Base-by-base conservation (phyloP, 1,284 basidiomycete genomes). In the Cronartium ribicola region DNA sequence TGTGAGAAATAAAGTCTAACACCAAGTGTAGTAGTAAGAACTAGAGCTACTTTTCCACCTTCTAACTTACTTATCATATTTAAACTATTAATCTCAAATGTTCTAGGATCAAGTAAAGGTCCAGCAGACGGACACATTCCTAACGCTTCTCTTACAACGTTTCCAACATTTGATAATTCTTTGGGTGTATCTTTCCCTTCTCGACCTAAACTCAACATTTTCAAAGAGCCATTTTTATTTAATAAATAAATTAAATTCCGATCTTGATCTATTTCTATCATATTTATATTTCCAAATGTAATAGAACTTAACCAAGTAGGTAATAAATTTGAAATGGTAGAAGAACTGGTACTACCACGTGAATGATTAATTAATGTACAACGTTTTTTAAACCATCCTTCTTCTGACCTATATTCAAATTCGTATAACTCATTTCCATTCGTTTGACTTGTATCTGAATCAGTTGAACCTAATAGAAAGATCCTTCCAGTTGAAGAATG, bases 371-470 rank as follows among this genome's bases (percentile, higher is more conserved):
- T 85, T 72, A 95, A 83, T 78, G 90, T 88, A 66, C 82, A 79
- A 77, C 83, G 79, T 79, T 92, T 92, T 72, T 88, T 90, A 83
- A 97, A 95, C 94, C 94, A 97, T 0, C 91, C 90, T 79, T 94
- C 91, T 77, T 87, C 89, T 76, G 91, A 88, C 79, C 93, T 90
- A 82, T 98, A 98, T 79, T 91, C 89, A 65, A 98, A 83, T 82
- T 98, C 96, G 81, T 96, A 97, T 57, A 98, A 82, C 80, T 89
- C 89, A 22, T 92, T 92, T 81, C 97, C 93, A 17, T 43, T 17
- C 22, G 41, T 46, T 17, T 63, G 61, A 36, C 69, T 63, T 20
- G 64, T 41, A 61, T 73, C 55, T 59, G 71, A 73, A 62, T 66
- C 64, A 41, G 55, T 44, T 44, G 71, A 73, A 8, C 71, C 71